Conservation (phyloP, 2,329 filamentous ascomycete genomes). For the Pseudocercospora pini-densiflorae region DNA sequence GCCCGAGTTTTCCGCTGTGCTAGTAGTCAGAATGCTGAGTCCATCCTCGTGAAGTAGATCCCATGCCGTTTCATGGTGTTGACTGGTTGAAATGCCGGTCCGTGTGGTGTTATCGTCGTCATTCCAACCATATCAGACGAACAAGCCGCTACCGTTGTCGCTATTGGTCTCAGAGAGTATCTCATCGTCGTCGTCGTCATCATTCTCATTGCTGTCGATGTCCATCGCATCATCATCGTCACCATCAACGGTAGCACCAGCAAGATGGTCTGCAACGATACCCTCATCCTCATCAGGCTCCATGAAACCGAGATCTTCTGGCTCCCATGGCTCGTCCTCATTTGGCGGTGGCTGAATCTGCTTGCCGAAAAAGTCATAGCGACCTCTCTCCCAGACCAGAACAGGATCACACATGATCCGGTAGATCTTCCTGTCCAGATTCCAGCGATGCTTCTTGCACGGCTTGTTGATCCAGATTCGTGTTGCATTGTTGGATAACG, state of each 20-base stretch:
- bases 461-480: conserved; percentile 14
- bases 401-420: conserved; percentile 7
- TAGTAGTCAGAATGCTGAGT: too few species aligned
- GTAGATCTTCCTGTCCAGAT: background rate
- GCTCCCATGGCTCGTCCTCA: background rate
- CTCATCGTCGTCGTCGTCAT: background rate
- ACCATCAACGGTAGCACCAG: background rate
- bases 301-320: conserved; percentile 1
- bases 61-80: background rate
- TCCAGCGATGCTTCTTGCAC: background rate
- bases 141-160: background rate
- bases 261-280: background rate
- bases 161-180: background rate
- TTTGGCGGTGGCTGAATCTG: conserved; percentile 8
- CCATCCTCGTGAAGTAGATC: too few species aligned
- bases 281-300: background rate
- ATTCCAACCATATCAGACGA: background rate
- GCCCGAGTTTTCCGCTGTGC: too few species aligned
- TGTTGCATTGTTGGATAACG: conserved; percentile 3
- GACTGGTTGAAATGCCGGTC: background rate
- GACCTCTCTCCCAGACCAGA: conserved; percentile 2
- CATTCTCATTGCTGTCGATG: background rate
- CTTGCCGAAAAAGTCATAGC: conserved; percentile 9
- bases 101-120: too few species aligned
- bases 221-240: background rate